phyloP scores from a whole-genome alignment of 2,329 filamentous ascomycete species.

The Trichophyton benhamiae region DNA sequence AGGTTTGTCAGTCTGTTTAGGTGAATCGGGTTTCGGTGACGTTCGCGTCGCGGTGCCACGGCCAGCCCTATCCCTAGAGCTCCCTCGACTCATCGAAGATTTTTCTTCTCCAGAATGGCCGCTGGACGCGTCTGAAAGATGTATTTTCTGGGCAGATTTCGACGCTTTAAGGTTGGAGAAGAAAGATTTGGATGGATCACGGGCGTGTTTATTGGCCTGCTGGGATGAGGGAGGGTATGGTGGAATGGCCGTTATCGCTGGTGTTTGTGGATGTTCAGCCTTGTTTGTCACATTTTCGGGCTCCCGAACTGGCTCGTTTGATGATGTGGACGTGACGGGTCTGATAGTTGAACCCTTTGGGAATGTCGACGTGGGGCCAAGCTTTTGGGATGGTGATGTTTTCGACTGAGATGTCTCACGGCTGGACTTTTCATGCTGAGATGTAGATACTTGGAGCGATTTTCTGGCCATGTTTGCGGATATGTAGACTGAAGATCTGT shows the following conservation, averaged over 20 bases:
- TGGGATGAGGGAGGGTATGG: slow-evolving; percentile 34
- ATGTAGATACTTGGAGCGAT: slow-evolving; percentile 8
- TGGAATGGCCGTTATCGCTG: slow-evolving; percentile 35
- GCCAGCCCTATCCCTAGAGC: slow-evolving; percentile 32
- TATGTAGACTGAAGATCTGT: not conserved
- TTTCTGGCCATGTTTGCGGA: slow-evolving; percentile 14
- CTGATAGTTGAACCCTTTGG: slow-evolving; percentile 25
- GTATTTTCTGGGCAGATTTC: slow-evolving; percentile 32
- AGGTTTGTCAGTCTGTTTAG: not conserved
- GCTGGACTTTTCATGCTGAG: slow-evolving; percentile 12
- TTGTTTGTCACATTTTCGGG: slow-evolving; percentile 12
- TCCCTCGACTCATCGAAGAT: slow-evolving; percentile 30
- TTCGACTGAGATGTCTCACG: slow-evolving; percentile 6
- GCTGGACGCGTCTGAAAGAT: slow-evolving; percentile 29
- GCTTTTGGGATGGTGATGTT: slow-evolving; percentile 6
- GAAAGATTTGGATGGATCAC: slow-evolving; percentile 36
- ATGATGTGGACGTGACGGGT: slow-evolving; percentile 22
- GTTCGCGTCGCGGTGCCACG: slow-evolving; percentile 16
- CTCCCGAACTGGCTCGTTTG: slow-evolving; percentile 7
- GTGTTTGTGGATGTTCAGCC: slow-evolving; percentile 23
- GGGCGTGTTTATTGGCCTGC: slow-evolving; percentile 26
- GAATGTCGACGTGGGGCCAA: slow-evolving; percentile 11
- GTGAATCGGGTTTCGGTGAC: not conserved
- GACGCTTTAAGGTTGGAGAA: slow-evolving; percentile 37
- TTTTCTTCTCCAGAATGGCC: slow-evolving; percentile 26